Percentiles rank a stretch among this genome's conserved stretches.
phyloP scores from a whole-genome alignment of 1,139 yeast genomes.

The Chernovozyma aurita region DNA sequence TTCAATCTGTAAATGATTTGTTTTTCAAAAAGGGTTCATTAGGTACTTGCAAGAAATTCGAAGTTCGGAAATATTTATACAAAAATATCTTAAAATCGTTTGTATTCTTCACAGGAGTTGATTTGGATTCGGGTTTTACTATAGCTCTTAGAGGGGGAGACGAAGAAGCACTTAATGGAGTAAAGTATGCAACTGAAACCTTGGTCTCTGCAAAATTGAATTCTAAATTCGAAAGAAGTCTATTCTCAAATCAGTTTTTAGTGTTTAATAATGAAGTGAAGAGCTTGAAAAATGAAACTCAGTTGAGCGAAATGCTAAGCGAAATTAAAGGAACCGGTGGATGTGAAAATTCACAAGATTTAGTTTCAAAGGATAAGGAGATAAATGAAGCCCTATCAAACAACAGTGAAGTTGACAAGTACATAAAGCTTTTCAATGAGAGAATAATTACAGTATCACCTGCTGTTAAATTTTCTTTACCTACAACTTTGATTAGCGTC shows the following conservation, averaged over 20 bases:
- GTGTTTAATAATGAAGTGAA: constrained; percentile 26
- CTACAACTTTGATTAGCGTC: constrained; percentile 54
- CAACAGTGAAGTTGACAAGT: constrained; percentile 35
- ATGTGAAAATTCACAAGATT: background rate
- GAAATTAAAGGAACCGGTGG: background rate
- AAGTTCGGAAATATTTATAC: constrained; percentile 60
- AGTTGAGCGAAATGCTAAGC: background rate
- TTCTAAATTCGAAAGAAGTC: constrained; percentile 73
- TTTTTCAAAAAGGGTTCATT: constrained; percentile 50
- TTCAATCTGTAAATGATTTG: constrained; percentile 44
- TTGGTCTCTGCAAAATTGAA: constrained; percentile 75
- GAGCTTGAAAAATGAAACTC: background rate
- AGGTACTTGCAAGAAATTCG: constrained; percentile 72
- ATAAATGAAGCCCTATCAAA: background rate
- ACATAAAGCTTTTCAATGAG: constrained; percentile 46
- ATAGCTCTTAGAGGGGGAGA: constrained; percentile 75
- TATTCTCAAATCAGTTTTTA: constrained; percentile 69
- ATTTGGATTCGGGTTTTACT: constrained; percentile 74
- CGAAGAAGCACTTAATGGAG: constrained; percentile 52
- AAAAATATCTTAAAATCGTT: constrained; percentile 62
- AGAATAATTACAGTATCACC: constrained; percentile 71
- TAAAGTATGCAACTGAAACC: constrained; percentile 78
- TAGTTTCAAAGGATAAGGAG: background rate
- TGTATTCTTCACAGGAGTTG: constrained; percentile 74
- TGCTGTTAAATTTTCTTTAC: constrained; percentile 63